Conservation (phyloP, 1,284 basidiomycete genomes). For the Cerioporus squamosus region DNA sequence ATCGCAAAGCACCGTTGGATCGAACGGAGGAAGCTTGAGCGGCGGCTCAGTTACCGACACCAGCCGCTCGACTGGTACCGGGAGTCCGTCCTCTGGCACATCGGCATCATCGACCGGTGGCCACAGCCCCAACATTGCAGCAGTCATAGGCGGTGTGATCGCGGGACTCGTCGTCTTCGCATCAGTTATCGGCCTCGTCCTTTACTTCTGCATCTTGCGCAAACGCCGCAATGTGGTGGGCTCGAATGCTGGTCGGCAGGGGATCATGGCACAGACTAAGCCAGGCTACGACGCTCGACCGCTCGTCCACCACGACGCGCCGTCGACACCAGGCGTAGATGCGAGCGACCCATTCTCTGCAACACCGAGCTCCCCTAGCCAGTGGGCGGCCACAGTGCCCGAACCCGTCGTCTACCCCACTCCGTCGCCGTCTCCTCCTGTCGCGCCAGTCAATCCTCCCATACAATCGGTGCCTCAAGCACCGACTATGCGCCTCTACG, state of each 20-base stretch:
- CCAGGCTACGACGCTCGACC: too few relatives aligned
- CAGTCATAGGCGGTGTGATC: slow-evolving; percentile 5
- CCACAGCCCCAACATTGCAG: not conserved
- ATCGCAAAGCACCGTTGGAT: not conserved
- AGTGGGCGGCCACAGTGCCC: too few relatives aligned
- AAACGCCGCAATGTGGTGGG: not conserved
- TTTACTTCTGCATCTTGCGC: slow-evolving; percentile 1
- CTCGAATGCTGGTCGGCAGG: not conserved
- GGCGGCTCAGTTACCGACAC: too few relatives aligned
- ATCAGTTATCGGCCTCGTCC: not conserved
- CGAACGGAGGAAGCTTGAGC: not conserved
- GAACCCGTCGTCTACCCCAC: not conserved
- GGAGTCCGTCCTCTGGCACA: not conserved
- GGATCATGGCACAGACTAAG: too few relatives aligned
- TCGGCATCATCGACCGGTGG: not conserved
- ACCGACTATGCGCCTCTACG: slow-evolving; percentile 4
- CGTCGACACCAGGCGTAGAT: too few relatives aligned
- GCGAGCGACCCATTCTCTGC: too few relatives aligned
- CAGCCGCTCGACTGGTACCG: not conserved
- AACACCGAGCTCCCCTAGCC: too few relatives aligned
- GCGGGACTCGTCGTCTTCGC: slow-evolving; percentile 3
- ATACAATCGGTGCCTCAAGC: not conserved
- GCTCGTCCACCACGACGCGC: too few relatives aligned
- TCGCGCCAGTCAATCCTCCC: not conserved
- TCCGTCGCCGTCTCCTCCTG: not conserved